phyloP scores from a whole-genome alignment of 306 rosid genomes.

The Trifolium fragiferum region DNA sequence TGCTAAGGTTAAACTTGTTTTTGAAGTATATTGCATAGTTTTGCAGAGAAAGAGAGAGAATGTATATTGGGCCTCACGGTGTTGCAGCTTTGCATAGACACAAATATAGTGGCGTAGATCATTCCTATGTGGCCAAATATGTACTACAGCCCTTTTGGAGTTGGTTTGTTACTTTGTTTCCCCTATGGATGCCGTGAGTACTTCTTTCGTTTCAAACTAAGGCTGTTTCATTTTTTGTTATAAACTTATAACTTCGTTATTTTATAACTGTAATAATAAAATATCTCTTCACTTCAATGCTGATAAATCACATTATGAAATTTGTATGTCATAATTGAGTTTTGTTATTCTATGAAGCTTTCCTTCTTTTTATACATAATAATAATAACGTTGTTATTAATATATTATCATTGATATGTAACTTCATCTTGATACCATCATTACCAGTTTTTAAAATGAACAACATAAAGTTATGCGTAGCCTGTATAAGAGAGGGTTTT shows the following conservation, averaged over 20 bases:
- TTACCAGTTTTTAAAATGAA: conserved; percentile 23
- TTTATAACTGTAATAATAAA: conserved; percentile 16
- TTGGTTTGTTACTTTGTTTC: conserved; percentile 78
- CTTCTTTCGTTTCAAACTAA: conserved; percentile 33
- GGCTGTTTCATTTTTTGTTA: not conserved
- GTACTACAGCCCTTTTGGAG: conserved; percentile 90
- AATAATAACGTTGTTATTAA: no score
- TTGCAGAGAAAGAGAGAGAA: conserved; percentile 44
- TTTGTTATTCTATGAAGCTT: conserved; percentile 19
- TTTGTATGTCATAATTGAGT: conserved; percentile 26
- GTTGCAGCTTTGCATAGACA: conserved; percentile 76
- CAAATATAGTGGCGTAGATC: conserved; percentile 92
- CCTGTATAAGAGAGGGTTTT: not conserved
- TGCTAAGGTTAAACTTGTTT: conserved; percentile 39
- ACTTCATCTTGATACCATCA: conserved; percentile 3
- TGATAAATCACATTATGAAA: conserved; percentile 16
- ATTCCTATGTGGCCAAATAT: conserved; percentile 86
- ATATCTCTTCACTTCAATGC: conserved; percentile 25
- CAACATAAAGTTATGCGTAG: conserved; percentile 7
- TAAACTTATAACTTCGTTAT: conserved; percentile 17
- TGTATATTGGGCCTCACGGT: conserved; percentile 93
- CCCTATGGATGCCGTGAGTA: conserved; percentile 99
- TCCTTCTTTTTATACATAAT: not conserved
- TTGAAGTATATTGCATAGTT: conserved; percentile 34
- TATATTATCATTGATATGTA: conserved; percentile 4